A percentile compares a stretch with the other conserved stretches of the same genome.
phyloP scores from a whole-genome alignment of 2,329 filamentous ascomycete species.

The Pestalotiopsis sp. region DNA sequence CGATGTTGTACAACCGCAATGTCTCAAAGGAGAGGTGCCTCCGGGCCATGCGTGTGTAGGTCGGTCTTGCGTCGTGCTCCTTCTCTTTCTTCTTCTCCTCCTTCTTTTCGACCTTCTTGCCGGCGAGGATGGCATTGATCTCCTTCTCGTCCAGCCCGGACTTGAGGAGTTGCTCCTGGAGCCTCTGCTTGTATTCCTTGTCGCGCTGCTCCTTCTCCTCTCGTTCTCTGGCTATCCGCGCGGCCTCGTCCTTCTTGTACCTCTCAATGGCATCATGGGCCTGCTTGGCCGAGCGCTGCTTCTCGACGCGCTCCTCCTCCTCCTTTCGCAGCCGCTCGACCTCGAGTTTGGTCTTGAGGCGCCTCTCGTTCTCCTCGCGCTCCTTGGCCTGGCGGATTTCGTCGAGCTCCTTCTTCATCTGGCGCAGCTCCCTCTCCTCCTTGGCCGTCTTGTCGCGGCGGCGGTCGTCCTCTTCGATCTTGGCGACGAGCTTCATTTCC shows the following conservation, averaged over 20 bases:
- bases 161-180: constrained; percentile 58
- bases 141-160: constrained; percentile 60
- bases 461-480: constrained; percentile 42
- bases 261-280: constrained; percentile 51
- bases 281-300: constrained; percentile 43
- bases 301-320: constrained; percentile 44
- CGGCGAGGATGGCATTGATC: constrained; percentile 56
- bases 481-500: constrained; percentile 40
- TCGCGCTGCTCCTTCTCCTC: constrained; percentile 50
- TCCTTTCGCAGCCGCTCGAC: constrained; percentile 47
- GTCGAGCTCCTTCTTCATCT: constrained; percentile 33
- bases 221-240: constrained; percentile 46
- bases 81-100: constrained; percentile 37
- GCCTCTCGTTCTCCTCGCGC: constrained; percentile 48
- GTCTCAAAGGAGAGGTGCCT: constrained; percentile 64
- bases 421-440: constrained; percentile 37
- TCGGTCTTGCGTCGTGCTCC: constrained; percentile 40
- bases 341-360: constrained; percentile 54
- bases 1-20: constrained; percentile 52
- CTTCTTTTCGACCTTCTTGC: constrained; percentile 49
- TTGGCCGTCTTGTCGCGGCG: constrained; percentile 39
- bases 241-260: constrained; percentile 50
- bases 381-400: constrained; percentile 41
- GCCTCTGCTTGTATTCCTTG: constrained; percentile 52
- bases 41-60: constrained; percentile 64